phyloP scores from a whole-genome alignment of 139 green algal genomes.

The Trebouxia sp. region DNA sequence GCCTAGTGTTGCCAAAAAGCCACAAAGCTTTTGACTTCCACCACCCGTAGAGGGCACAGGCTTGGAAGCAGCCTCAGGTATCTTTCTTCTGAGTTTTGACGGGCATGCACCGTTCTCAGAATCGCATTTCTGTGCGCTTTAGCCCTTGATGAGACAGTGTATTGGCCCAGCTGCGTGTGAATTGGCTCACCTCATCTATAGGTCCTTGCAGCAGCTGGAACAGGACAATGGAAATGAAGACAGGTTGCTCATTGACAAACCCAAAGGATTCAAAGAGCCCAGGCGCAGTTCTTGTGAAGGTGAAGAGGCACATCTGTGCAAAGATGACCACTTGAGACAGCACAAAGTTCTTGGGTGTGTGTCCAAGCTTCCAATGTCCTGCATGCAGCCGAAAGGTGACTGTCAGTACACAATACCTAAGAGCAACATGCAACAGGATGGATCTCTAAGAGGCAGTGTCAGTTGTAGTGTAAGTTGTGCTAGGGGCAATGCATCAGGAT shows the following conservation, averaged over 20 bases:
- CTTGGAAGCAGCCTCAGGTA: too few relatives aligned
- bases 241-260: conserved; percentile 68
- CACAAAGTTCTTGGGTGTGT: conserved; percentile 76
- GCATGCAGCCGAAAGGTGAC: neutral
- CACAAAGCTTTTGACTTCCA: too few relatives aligned
- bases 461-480: too few relatives aligned
- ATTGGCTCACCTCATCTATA: conserved; percentile 71
- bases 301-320: conserved; percentile 75
- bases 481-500: too few relatives aligned
- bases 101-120: too few relatives aligned
- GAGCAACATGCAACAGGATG: too few relatives aligned
- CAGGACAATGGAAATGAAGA: conserved; percentile 80
- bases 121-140: too few relatives aligned
- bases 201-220: conserved; percentile 78
- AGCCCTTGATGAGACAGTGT: neutral
- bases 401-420: too few relatives aligned
- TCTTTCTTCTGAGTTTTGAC: too few relatives aligned
- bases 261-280: conserved; percentile 79
- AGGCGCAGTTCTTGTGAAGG: conserved; percentile 49
- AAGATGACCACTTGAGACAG: conserved; percentile 61
- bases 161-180: neutral
- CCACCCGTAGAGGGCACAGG: too few relatives aligned
- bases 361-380: conserved; percentile 87
- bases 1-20: too few relatives aligned
- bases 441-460: too few relatives aligned